Evolutionary conservation across 371 early-diverging fungal genomes (phyloP), one percentile per base, ranked within the genome.

Genomic region (Nematocida ironsii): DNA sequence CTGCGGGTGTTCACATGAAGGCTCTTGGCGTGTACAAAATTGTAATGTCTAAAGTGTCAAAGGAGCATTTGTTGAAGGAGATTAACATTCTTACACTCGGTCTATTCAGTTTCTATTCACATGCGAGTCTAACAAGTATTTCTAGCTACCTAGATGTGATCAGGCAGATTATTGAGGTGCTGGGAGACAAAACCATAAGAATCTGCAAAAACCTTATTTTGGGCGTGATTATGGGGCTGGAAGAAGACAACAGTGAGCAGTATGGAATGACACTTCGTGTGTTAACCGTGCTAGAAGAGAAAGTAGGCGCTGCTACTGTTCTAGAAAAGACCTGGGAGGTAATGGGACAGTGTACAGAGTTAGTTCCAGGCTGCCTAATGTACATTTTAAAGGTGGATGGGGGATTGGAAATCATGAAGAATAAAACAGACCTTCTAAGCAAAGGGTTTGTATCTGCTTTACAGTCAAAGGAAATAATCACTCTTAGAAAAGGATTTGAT

Each of bases 1-100:
- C 98, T 7, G 91, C 95, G 27, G 98, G 98, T 23, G 96, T 97
- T 20, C 98, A 98, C 86, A 94, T 92, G 84, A 96, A 95, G 86
- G 91, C 94, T 3, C 83, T 98, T 58, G 92, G 93, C 70, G 91
- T 94, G 0, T 98, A 97, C 85, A 89, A 88, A 3, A 90, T 91
- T 62, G 90, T 97, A n/a, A 90, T 95, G 71, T 88, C 90, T 20
- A 82, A 69, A 40, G 42, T 86, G 13, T 55, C 62, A 5, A 58
- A 62, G 48, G 82, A 85, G 27, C 45, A 61, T 16, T 39, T 85
- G 25, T 9, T 64, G 11, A 39, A 82, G 23, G 69, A 83, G 25
- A 82, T 85, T 58, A 52, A 78, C 39, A 33, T 84, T 40, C 68
- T 86, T 23, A 81, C 83, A 1, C 45, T 84, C 7, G 86, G 86